Conservation (phyloP, 257 asterid genomes). For the Leonotis leonurus region DNA sequence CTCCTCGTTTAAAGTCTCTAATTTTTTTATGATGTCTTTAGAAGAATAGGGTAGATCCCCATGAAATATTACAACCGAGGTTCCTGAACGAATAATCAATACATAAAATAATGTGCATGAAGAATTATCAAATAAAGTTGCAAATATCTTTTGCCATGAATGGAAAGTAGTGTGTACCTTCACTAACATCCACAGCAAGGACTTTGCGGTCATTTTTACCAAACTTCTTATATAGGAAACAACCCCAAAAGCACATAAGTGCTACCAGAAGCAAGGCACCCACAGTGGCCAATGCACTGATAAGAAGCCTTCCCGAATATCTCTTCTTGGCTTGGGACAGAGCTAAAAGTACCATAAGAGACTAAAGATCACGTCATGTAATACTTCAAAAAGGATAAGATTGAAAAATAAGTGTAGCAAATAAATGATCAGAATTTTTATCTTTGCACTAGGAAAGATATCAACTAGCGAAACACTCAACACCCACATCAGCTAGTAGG, state of each 20-base stretch:
- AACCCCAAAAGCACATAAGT: constrained; percentile 96
- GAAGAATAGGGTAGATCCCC: constrained; percentile 95
- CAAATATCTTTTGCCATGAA: constrained; percentile 4
- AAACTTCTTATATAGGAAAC: constrained; percentile 75
- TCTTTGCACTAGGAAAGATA: neutral
- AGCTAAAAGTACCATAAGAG: constrained; percentile 28
- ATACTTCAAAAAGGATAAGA: constrained; percentile 5
- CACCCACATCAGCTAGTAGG: neutral
- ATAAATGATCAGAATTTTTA: neutral
- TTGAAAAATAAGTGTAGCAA: constrained; percentile 1
- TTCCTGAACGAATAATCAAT: constrained; percentile 65
- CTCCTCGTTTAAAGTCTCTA: constrained; percentile 75
- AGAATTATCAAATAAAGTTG: neutral
- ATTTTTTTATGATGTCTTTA: constrained; percentile 72
- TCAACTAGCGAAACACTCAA: neutral
- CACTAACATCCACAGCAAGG: constrained; percentile 72
- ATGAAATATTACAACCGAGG: constrained; percentile 90
- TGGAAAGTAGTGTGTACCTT: constrained; percentile 41
- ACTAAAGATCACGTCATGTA: constrained; percentile 6
- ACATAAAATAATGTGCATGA: neutral
- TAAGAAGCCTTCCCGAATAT: constrained; percentile 58
- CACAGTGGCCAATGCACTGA: constrained; percentile 82
- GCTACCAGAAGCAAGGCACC: constrained; percentile 92
- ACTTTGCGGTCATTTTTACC: constrained; percentile 64
- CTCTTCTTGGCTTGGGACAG: constrained; percentile 52